Percentiles rank a stretch among this genome's conserved stretches.
These are phyloP conservation scores for Hymenochaete sp. DNA, from an alignment of 1,284 basidiomycete genomes.

Conservation along the genomic window DNA sequence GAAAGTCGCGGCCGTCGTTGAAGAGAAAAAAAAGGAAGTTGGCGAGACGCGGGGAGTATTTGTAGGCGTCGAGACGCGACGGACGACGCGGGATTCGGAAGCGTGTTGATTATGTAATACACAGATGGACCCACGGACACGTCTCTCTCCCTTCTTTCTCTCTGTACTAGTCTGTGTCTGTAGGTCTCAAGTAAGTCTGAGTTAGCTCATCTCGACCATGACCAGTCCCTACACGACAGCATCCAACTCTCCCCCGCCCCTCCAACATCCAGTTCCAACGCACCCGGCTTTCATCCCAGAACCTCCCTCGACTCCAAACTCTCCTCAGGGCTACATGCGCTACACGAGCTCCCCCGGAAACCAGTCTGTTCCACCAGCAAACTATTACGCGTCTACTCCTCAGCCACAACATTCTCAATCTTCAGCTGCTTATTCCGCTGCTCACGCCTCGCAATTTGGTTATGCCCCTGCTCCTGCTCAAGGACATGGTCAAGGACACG, in stretches of 20 bases:
- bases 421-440: slow-evolving; percentile 13
- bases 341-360: slow-evolving; percentile 53
- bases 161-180: not conserved
- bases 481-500: not conserved
- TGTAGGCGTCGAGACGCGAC: slow-evolving; percentile 12
- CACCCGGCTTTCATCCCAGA: slow-evolving; percentile 87
- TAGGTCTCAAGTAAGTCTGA: not conserved
- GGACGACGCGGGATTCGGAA: slow-evolving; percentile 4
- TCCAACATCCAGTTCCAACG: slow-evolving; percentile 84
- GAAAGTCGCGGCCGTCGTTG: slow-evolving; percentile 8
- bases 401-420: slow-evolving; percentile 18
- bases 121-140: not conserved
- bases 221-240: slow-evolving; percentile 23
- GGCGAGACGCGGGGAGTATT: not conserved
- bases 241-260: slow-evolving; percentile 65
- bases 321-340: slow-evolving; percentile 69
- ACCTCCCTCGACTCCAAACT: slow-evolving; percentile 72
- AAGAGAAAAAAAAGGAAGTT: slow-evolving; percentile 1
- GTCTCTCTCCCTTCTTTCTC: slow-evolving; percentile 2
- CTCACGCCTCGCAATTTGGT: slow-evolving; percentile 6
- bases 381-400: slow-evolving; percentile 26
- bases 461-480: not conserved
- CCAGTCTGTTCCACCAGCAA: slow-evolving; percentile 23
- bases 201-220: slow-evolving; percentile 25
- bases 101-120: no score